Evolutionary conservation across 768 basidiomycete species (phyloP).

Genomic region (Amanita jacksonii): DNA sequence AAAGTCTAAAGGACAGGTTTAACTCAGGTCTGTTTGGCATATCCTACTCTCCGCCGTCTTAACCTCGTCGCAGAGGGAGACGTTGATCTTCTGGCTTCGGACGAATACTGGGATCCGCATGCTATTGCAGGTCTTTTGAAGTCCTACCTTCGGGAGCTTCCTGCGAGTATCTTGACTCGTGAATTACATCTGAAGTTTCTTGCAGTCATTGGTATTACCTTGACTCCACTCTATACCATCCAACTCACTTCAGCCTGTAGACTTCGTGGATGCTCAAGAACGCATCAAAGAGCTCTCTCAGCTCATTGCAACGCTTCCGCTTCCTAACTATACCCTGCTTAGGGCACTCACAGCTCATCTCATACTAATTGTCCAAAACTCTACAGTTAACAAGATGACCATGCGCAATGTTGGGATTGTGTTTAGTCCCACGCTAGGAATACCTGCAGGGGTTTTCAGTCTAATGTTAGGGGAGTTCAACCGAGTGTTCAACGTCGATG

Average conservation of each 20-base stretch:
- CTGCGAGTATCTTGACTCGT: slow-evolving; percentile 84
- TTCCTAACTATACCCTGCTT: slow-evolving; percentile 89
- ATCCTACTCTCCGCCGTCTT: slow-evolving; percentile 7
- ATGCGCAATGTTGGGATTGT: slow-evolving; percentile 98
- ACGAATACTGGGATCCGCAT: slow-evolving; percentile 96
- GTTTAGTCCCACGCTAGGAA: slow-evolving; percentile 94
- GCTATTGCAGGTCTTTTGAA: slow-evolving; percentile 95
- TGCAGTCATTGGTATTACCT: slow-evolving; percentile 79
- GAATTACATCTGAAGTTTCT: slow-evolving; percentile 89
- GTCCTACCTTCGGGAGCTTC: slow-evolving; percentile 86
- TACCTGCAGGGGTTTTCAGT: slow-evolving; percentile 96
- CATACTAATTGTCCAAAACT: slow-evolving; percentile 89
- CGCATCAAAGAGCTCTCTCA: slow-evolving; percentile 79
- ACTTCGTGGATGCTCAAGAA: slow-evolving; percentile 83
- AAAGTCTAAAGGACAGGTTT: slow-evolving; percentile 86
- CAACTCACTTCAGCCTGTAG: slow-evolving; percentile 29
- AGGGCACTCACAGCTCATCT: slow-evolving; percentile 92
- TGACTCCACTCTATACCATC: slow-evolving; percentile 4
- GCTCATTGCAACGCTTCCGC: slow-evolving; percentile 80
- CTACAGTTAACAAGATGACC: slow-evolving; percentile 92
- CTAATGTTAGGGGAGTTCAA: slow-evolving; percentile 92
- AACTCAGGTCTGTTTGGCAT: slow-evolving; percentile 57
- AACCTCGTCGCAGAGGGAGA: slow-evolving; percentile 71
- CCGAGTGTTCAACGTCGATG: slow-evolving; percentile 81
- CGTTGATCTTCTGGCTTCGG: slow-evolving; percentile 75